A percentile compares a stretch with the other conserved stretches of the same genome.
phyloP scores from a whole-genome alignment of 805 yeast species.

The Teunomyces stri region DNA sequence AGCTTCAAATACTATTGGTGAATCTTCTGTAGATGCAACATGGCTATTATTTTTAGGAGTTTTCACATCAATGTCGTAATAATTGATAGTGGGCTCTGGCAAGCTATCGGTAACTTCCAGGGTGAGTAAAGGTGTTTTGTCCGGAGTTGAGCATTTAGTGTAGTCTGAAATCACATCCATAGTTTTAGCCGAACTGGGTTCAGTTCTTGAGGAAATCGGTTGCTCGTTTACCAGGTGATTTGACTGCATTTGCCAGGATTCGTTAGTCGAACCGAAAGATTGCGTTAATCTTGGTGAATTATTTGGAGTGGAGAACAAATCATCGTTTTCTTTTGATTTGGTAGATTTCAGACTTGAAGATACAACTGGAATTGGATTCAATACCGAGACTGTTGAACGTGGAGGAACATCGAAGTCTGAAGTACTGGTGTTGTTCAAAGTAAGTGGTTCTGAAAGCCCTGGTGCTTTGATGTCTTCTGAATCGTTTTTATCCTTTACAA shows the following conservation, averaged over 20 bases:
- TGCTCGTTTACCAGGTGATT: neutral
- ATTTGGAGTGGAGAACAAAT: neutral
- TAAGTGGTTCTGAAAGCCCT: neutral
- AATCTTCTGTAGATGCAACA: neutral
- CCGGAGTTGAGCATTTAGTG: neutral
- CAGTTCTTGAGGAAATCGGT: neutral
- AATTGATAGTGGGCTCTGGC: slow-evolving; percentile 14
- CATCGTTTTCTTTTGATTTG: neutral
- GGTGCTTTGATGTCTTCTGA: neutral
- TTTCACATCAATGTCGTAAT: slow-evolving; percentile 3
- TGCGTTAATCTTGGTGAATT: neutral
- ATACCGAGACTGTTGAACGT: neutral
- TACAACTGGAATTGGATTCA: neutral
- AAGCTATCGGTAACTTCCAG: slow-evolving; percentile 1
- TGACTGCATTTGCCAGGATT: neutral
- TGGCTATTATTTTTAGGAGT: neutral
- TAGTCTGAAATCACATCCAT: neutral
- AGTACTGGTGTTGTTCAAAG: neutral
- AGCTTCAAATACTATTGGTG: neutral
- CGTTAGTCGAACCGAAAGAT: neutral
- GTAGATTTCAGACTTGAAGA: neutral
- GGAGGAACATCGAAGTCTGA: neutral
- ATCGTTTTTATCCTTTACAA: neutral
- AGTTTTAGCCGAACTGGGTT: neutral
- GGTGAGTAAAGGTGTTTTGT: neutral